Evolutionary conservation across 169 alveolate genomes (phyloP), one percentile per base, ranked within the genome.

Genomic region (Miamiensis avidus): DNA sequence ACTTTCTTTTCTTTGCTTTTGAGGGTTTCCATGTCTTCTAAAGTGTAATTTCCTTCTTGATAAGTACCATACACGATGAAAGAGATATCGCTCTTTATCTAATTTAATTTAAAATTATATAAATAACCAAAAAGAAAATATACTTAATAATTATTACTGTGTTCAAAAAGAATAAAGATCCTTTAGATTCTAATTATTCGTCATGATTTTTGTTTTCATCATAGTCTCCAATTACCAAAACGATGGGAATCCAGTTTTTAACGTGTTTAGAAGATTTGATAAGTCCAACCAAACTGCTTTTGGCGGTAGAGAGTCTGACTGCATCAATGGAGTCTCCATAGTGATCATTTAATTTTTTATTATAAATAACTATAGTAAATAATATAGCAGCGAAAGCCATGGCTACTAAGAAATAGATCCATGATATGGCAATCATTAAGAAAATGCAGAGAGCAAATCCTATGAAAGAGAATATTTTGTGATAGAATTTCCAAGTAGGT

Each of bases 401-500:
- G 0, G 95, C 89, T 64, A 86, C 85, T 31, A 90, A 64, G 0
- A 95, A 94, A 16, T 91, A 91, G 89, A 91, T 86, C 83, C 94
- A 86, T 29, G 91, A 86, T 77, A 92, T 94, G 31, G 91, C 93
- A 4, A 94, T 73, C 97, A 94, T 94, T 75, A 91, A 79, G 30
- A 89, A 85, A 32, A 94, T 90, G 82, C 93, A 89, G 25, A 88
- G 75, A 0, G 81, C 74, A 0, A 81, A 81, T 25, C 94, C 94
- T n/a, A 33, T 0, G 74, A 92, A 81, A 29, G 94, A 82, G 27
- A 89, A 84, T 0, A 76, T 29, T 79, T 90, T 78, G 81, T 83
- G 91, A 78, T 81, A 93, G 78, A 69, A 86, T 74, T 86, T 91
- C 93, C 95, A 94, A 32, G 89, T 89, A 0, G 97, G 97, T 73